These are phyloP conservation scores for Sugiyamaella floridensis DNA, from an alignment of 805 yeast genomes.

Conservation along the genomic window DNA sequence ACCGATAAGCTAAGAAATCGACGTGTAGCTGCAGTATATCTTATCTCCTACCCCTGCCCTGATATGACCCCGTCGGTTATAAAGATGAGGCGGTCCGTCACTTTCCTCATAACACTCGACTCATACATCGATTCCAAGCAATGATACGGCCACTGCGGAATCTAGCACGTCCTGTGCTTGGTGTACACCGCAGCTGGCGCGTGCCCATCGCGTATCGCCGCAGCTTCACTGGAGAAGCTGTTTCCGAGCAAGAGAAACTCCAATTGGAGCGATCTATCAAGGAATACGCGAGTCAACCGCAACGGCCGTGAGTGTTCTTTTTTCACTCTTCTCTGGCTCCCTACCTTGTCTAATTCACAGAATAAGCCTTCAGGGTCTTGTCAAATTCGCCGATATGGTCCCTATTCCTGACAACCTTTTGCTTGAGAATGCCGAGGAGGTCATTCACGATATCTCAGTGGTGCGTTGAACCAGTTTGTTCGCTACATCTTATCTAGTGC, in stretches of 20 bases:
- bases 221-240: not conserved
- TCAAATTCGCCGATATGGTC: slow-evolving; percentile 21
- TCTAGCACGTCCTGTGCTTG: not conserved
- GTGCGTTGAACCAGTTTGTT: not conserved
- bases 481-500: not conserved
- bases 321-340: not conserved
- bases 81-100: not conserved
- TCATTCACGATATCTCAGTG: slow-evolving; percentile 22
- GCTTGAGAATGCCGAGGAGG: slow-evolving; percentile 28
- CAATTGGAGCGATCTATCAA: slow-evolving; percentile 8
- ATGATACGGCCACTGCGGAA: not conserved
- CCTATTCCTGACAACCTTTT: slow-evolving; percentile 24
- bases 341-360: not conserved
- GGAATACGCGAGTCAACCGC: slow-evolving; percentile 6
- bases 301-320: not conserved
- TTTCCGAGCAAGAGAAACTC: not conserved
- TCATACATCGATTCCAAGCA: too few relatives aligned
- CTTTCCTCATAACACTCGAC: too few relatives aligned
- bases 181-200: not conserved
- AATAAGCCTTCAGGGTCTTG: slow-evolving; percentile 18
- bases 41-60: not conserved
- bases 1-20: too few relatives aligned
- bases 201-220: not conserved
- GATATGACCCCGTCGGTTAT: too few relatives aligned
- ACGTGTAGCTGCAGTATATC: not conserved